Conservation (phyloP, 352 stramenopile genomes). For the Globisporangium cylindrosporum region DNA sequence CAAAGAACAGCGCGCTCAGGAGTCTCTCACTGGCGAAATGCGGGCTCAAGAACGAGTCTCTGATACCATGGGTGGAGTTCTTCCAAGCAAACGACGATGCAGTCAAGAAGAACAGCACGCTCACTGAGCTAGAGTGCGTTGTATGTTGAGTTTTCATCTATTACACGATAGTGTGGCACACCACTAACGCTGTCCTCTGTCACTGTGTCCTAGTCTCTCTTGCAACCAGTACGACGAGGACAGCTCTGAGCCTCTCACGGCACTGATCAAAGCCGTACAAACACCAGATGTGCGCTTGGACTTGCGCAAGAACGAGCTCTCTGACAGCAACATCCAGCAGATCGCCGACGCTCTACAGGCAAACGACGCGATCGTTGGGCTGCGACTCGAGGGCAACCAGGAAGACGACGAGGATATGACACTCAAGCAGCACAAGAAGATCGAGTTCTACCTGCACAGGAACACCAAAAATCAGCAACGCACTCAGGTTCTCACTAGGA, state of each 20-base stretch:
- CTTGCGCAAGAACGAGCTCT: conserved; percentile 31
- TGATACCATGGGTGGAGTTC: conserved; percentile 28
- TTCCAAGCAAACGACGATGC: conserved; percentile 17
- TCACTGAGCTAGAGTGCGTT: conserved; percentile 26
- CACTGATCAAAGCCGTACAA: conserved; percentile 24
- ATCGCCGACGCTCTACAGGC: conserved; percentile 28
- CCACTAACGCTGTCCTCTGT: neutral
- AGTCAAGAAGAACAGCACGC: conserved; percentile 15
- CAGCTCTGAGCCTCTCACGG: conserved; percentile 21
- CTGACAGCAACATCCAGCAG: conserved; percentile 17
- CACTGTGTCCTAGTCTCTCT: conserved; percentile 21
- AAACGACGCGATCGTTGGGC: conserved; percentile 21
- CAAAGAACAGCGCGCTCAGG: conserved; percentile 22
- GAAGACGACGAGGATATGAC: conserved; percentile 27
- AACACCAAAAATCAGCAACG: conserved; percentile 23
- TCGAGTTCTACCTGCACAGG: conserved; percentile 37
- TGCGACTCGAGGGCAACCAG: conserved; percentile 31
- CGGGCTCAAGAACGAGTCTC: conserved; percentile 26
- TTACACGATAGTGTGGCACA: neutral
- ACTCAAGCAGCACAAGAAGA: conserved; percentile 22
- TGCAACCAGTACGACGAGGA: conserved; percentile 42
- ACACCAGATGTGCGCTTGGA: conserved; percentile 25
- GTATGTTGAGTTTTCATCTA: conserved; percentile 4
- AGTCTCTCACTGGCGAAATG: conserved; percentile 30
- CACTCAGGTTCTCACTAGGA: conserved; percentile 9